These are phyloP conservation scores for Plasmodium cynomolgi DNA, from an alignment of 169 alveolate genomes.

Conservation along the genomic window DNA sequence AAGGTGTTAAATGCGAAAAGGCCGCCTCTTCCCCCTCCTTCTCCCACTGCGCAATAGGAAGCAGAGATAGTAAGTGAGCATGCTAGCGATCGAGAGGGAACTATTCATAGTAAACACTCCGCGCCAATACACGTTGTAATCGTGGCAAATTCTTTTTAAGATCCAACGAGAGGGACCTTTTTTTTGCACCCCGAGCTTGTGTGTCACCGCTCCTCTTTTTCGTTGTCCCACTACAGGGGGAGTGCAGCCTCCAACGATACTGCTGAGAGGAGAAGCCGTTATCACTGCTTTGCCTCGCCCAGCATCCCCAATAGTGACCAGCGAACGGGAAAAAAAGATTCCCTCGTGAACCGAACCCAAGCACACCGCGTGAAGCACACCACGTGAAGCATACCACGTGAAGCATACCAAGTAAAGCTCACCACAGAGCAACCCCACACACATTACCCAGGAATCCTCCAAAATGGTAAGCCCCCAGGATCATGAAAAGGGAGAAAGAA, in stretches of 20 bases:
- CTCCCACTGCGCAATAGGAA: neutral
- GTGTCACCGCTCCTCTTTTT: neutral
- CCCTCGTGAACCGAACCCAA: neutral
- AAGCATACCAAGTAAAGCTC: neutral
- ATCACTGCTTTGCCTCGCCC: neutral
- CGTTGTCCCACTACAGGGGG: neutral
- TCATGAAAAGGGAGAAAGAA: neutral
- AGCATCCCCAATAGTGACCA: neutral
- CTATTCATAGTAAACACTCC: neutral
- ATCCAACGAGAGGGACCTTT: neutral
- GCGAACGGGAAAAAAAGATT: neutral
- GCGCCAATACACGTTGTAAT: neutral
- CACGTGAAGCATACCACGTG: too few species aligned
- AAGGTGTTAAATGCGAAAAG: neutral
- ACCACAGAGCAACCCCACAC: neutral
- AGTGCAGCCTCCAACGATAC: neutral
- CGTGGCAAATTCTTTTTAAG: neutral
- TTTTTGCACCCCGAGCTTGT: neutral
- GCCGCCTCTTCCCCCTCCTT: neutral
- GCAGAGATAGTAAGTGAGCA: neutral
- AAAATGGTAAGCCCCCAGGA: neutral
- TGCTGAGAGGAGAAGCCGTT: neutral
- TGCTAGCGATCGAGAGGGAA: neutral
- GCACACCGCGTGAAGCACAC: neutral
- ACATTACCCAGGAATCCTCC: neutral